Evolutionary conservation across 2,329 filamentous ascomycete species (phyloP).

Genomic region (Fusarium foetens): DNA sequence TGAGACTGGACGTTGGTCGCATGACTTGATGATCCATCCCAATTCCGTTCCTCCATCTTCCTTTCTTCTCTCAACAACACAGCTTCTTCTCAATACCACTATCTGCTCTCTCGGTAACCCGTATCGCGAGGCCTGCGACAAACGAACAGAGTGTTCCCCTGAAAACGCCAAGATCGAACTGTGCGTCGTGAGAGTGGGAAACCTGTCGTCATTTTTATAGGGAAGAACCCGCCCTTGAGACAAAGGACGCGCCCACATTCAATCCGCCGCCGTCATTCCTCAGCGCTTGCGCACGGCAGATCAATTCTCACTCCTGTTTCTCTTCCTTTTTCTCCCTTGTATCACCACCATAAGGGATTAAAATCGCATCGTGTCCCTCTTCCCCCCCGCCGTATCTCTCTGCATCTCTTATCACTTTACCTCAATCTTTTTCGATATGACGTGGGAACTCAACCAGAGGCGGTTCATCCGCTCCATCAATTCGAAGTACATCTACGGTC

Average conservation of each 20-base stretch:
- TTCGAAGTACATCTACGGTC: conserved; percentile 40
- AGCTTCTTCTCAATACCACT: neutral
- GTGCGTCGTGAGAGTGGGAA: conserved; percentile 15
- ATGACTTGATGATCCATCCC: conserved; percentile 28
- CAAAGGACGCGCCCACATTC: conserved; percentile 9
- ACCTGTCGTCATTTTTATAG: conserved; percentile 34
- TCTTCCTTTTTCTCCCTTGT: conserved; percentile 7
- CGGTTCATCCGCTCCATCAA: conserved; percentile 39
- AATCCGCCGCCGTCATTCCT: conserved; percentile 23
- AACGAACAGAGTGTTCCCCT: neutral
- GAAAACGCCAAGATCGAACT: conserved; percentile 20
- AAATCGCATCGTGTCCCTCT: conserved; percentile 11
- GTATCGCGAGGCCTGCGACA: neutral
- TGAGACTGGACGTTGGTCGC: conserved; percentile 31
- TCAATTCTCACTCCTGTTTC: conserved; percentile 5
- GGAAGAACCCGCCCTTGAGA: conserved; percentile 24
- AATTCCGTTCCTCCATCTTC: neutral
- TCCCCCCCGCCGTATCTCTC: neutral
- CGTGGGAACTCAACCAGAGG: conserved; percentile 38
- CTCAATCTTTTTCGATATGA: conserved; percentile 16
- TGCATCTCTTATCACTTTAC: conserved; percentile 6
- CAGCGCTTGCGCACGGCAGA: conserved; percentile 8
- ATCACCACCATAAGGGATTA: conserved; percentile 1
- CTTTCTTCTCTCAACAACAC: neutral
- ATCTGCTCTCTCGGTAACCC: neutral